A percentile compares a stretch with the other conserved stretches of the same genome.
Evolutionary conservation across 1,284 basidiomycete genomes (phyloP).

Genomic region (Puccinia horiana): DNA sequence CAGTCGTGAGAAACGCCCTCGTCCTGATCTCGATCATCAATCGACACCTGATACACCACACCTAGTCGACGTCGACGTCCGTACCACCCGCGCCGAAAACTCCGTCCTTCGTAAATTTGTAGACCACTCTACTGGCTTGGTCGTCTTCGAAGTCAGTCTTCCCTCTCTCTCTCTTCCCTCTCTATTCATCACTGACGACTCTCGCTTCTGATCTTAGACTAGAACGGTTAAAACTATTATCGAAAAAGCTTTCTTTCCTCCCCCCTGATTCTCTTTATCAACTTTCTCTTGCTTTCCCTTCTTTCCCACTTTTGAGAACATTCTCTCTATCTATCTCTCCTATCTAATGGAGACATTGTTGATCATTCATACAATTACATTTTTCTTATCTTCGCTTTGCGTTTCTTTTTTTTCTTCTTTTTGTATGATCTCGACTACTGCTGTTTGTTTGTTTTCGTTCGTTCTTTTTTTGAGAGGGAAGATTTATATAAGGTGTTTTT

Average conservation of each 20-base stretch:
- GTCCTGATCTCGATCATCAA: not conserved
- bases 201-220: constrained; percentile 23
- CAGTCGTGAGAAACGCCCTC: not conserved
- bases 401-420: too few relatives aligned
- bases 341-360: not conserved
- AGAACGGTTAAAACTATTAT: constrained; percentile 30
- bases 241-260: constrained; percentile 35
- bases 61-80: constrained; percentile 20
- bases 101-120: constrained; percentile 17
- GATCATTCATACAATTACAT: too few relatives aligned
- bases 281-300: not conserved
- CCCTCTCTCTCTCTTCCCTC: not conserved
- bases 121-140: not conserved
- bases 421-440: too few relatives aligned
- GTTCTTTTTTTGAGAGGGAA: too few relatives aligned
- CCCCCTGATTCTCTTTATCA: not conserved
- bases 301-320: not conserved
- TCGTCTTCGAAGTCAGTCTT: constrained; percentile 21
- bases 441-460: too few relatives aligned
- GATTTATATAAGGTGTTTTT: too few relatives aligned
- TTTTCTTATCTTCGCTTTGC: not conserved
- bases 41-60: not conserved
- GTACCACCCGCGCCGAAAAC: constrained; percentile 26
- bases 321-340: too few relatives aligned
- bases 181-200: not conserved